phyloP scores from a whole-genome alignment of 1,139 yeast genomes.

The Saccharomyces hybrid region DNA sequence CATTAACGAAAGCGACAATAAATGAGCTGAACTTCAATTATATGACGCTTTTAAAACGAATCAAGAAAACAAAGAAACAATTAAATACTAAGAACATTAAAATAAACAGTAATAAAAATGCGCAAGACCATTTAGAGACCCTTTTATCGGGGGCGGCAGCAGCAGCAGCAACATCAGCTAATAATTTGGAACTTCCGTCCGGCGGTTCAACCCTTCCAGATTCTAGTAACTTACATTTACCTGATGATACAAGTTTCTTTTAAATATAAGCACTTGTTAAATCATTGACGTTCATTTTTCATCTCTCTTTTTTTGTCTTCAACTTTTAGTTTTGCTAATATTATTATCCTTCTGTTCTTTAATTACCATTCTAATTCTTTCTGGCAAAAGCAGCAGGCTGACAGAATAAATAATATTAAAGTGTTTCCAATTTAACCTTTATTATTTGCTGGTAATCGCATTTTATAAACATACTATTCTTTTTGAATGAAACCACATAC shows the following conservation, averaged over 20 bases:
- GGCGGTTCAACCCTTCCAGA: constrained; percentile 8
- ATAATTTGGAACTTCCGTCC: constrained; percentile 8
- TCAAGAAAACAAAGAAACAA: constrained; percentile 10
- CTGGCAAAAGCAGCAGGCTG: no score
- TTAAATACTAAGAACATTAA: constrained; percentile 4
- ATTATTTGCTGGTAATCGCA: no score
- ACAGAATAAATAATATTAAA: no score
- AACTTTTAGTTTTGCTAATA: neutral
- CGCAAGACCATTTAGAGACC: constrained; percentile 4
- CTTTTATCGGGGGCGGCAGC: constrained; percentile 2
- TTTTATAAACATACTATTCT: no score
- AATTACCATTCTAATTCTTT: neutral
- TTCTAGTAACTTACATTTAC: constrained; percentile 8
- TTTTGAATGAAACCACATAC: no score
- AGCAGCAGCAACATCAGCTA: constrained; percentile 2
- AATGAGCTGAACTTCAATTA: constrained; percentile 22
- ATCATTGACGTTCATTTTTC: neutral
- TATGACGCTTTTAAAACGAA: constrained; percentile 14
- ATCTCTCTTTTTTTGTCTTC: neutral
- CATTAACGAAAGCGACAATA: constrained; percentile 23
- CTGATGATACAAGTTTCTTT: neutral
- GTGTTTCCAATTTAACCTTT: no score
- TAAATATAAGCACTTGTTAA: neutral
- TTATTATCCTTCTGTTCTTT: no score
- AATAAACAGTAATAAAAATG: neutral